Evolutionary conservation across 441 rosid species (phyloP).

Genomic region (Codiaeum variegatum): DNA sequence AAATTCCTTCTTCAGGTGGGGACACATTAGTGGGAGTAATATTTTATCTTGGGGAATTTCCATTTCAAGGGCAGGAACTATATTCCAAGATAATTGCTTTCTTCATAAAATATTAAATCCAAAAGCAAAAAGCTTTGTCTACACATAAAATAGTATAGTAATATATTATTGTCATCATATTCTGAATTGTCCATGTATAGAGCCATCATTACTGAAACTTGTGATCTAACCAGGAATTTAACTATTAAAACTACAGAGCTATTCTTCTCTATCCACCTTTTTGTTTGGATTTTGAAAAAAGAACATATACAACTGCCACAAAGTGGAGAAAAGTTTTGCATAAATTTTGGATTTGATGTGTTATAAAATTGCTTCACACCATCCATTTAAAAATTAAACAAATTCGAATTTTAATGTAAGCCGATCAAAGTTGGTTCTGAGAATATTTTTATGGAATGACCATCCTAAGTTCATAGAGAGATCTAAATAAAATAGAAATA

Average conservation of each 20-base stretch:
- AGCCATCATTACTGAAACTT: conserved; percentile 10
- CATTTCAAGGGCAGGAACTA: conserved; percentile 27
- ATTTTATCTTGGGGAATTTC: conserved; percentile 25
- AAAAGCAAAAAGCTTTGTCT: conserved; percentile 14
- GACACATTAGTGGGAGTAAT: conserved; percentile 22
- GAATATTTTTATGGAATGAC: too few relatives aligned
- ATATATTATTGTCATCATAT: conserved; percentile 14
- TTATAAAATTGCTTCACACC: too few relatives aligned
- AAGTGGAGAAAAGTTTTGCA: background rate
- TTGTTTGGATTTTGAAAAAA: background rate
- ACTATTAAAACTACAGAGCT: conserved; percentile 9
- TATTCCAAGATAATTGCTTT: conserved; percentile 19
- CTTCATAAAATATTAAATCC: background rate
- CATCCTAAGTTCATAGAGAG: too few relatives aligned
- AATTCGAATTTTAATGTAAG: too few relatives aligned
- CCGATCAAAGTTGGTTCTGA: too few relatives aligned
- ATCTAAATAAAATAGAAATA: too few relatives aligned
- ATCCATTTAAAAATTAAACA: too few relatives aligned
- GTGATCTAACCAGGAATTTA: conserved; percentile 14
- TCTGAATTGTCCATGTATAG: conserved; percentile 15
- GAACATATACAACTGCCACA: background rate
- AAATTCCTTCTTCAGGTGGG: conserved; percentile 21
- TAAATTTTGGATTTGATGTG: too few relatives aligned
- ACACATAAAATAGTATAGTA: conserved; percentile 18
- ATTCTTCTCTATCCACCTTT: background rate